Conservation (phyloP, 805 yeast species). For the Suhomyces faveliae region DNA sequence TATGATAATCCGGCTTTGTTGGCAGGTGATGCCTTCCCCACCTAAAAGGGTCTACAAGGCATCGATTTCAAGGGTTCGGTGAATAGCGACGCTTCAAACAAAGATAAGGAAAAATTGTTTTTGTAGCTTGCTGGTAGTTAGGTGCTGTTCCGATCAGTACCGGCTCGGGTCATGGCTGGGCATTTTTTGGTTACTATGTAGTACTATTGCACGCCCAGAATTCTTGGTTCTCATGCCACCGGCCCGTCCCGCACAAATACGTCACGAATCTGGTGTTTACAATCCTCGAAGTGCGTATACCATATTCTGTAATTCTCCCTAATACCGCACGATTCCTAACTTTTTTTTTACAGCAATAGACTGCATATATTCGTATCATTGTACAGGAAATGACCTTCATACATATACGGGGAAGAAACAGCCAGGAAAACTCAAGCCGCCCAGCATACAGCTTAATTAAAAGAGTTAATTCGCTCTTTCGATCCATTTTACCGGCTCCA, state of each 20-base stretch:
- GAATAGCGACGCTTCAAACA: too few species aligned
- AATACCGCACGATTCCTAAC: neutral
- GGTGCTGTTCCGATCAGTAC: neutral
- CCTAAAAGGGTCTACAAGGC: too few species aligned
- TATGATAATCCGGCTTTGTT: neutral
- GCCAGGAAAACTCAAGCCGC: neutral
- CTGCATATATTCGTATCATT: neutral
- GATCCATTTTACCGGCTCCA: neutral
- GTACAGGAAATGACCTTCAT: neutral
- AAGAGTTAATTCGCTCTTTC: neutral
- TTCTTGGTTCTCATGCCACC: neutral
- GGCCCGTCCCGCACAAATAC: neutral
- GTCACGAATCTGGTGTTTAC: neutral
- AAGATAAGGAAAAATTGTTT: too few species aligned
- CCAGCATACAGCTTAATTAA: neutral
- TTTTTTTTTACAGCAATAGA: neutral
- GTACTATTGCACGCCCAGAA: neutral
- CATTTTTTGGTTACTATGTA: neutral
- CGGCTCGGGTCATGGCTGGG: neutral
- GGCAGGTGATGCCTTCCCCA: neutral
- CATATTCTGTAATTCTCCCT: neutral
- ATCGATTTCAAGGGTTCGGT: too few species aligned
- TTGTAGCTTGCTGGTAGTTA: neutral
- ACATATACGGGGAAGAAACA: slow-evolving; percentile 1
- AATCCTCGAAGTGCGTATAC: neutral